A percentile compares a stretch with the other conserved stretches of the same genome.
These are phyloP conservation scores for Panicum virgatum DNA, from an alignment of 202 grass and related monocot species.

Conservation along the genomic window DNA sequence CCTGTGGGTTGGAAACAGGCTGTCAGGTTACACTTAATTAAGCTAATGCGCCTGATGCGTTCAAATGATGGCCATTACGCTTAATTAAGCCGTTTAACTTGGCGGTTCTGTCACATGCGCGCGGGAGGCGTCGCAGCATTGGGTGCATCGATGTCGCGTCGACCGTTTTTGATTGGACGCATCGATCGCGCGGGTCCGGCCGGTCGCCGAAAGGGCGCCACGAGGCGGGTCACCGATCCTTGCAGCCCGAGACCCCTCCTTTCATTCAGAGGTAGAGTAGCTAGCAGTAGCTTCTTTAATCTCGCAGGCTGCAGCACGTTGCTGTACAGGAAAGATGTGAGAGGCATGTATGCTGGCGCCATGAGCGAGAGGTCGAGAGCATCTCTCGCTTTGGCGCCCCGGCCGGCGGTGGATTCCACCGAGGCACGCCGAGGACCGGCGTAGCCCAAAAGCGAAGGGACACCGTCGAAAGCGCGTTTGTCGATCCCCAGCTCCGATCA, in stretches of 20 bases:
- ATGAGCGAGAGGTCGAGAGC: neutral
- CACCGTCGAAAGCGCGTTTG: neutral
- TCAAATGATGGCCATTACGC: too few species aligned
- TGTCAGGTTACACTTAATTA: too few species aligned
- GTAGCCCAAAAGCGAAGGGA: neutral
- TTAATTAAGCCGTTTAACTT: too few species aligned
- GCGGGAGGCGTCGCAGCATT: neutral
- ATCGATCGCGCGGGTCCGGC: neutral
- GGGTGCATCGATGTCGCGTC: neutral
- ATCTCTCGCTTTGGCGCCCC: neutral
- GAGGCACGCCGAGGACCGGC: neutral
- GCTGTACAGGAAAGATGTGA: neutral
- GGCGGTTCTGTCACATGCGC: too few species aligned
- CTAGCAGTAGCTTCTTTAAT: neutral
- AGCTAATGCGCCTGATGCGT: too few species aligned
- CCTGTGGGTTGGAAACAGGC: too few species aligned
- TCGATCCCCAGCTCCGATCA: neutral
- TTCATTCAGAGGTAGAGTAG: neutral
- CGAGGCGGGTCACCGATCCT: neutral
- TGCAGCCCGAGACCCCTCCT: neutral
- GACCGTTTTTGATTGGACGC: neutral
- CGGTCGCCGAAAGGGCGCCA: neutral
- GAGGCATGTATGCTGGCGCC: neutral
- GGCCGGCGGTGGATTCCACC: constrained; percentile 4
- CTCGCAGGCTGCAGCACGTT: neutral